phyloP scores from a whole-genome alignment of 2,329 filamentous ascomycete species.

The Talaromyces funiculosus region DNA sequence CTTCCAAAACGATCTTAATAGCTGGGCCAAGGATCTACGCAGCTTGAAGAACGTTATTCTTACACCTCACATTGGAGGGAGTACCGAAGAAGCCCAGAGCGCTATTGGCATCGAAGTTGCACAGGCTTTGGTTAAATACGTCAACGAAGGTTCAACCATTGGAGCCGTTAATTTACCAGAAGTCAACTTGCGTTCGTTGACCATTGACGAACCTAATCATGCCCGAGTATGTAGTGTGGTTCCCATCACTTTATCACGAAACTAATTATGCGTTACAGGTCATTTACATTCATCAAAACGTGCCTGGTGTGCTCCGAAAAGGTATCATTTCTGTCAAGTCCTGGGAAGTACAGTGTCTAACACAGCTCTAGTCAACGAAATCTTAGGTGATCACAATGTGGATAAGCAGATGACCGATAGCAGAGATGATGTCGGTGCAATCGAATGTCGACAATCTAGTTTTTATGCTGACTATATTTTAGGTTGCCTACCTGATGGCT shows the following conservation, averaged over 20 bases:
- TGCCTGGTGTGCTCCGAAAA: slow-evolving; percentile 87
- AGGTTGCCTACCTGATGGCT: slow-evolving; percentile 93
- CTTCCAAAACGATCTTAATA: slow-evolving; percentile 78
- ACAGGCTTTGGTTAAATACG: slow-evolving; percentile 83
- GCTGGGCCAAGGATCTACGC: slow-evolving; percentile 79
- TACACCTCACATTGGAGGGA: slow-evolving; percentile 94
- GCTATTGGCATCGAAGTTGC: slow-evolving; percentile 93
- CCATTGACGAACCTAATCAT: slow-evolving; percentile 80
- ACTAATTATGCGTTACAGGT: slow-evolving; percentile 45
- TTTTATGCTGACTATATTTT: slow-evolving; percentile 16
- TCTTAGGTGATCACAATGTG: slow-evolving; percentile 91
- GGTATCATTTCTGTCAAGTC: slow-evolving; percentile 41
- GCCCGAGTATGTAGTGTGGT: slow-evolving; percentile 58
- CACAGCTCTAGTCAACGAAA: slow-evolving; percentile 68
- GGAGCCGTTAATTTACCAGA: slow-evolving; percentile 97
- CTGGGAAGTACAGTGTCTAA: slow-evolving; percentile 6
- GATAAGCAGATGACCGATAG: slow-evolving; percentile 98
- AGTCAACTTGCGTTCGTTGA: slow-evolving; percentile 81
- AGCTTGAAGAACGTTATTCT: slow-evolving; percentile 87
- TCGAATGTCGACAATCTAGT: background rate
- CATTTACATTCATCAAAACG: slow-evolving; percentile 94
- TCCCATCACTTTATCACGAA: background rate
- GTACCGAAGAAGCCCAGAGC: slow-evolving; percentile 93
- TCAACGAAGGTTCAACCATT: slow-evolving; percentile 87
- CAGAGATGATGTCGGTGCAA: slow-evolving; percentile 68